These are phyloP conservation scores for Trichaptum fuscoviolaceum DNA, from an alignment of 768 basidiomycete genomes.

Conservation along the genomic window DNA sequence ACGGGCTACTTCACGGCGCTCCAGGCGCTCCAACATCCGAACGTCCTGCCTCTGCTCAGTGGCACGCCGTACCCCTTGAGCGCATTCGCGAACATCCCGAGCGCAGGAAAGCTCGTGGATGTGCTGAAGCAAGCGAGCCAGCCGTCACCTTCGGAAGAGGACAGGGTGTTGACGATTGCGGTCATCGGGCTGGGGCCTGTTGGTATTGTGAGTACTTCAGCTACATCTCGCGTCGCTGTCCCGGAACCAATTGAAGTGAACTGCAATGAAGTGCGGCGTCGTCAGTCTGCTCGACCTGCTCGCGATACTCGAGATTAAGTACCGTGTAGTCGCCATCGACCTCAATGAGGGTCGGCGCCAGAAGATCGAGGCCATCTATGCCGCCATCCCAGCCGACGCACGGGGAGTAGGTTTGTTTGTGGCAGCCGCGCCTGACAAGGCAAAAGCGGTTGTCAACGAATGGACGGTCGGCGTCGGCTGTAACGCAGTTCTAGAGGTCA, in stretches of 20 bases:
- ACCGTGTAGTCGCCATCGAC: slow-evolving; percentile 61
- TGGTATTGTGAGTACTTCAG: slow-evolving; percentile 49
- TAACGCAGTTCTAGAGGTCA: slow-evolving; percentile 63
- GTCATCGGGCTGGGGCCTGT: slow-evolving; percentile 79
- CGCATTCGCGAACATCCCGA: not conserved
- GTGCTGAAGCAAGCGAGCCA: not conserved
- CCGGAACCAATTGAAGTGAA: not conserved
- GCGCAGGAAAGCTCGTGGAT: not conserved
- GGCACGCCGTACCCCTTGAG: slow-evolving; percentile 53
- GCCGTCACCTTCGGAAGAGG: slow-evolving; percentile 26
- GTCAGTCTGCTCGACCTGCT: slow-evolving; percentile 62
- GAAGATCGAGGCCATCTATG: slow-evolving; percentile 56
- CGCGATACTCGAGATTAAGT: slow-evolving; percentile 37
- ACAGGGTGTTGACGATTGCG: slow-evolving; percentile 54
- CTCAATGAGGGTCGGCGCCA: slow-evolving; percentile 48
- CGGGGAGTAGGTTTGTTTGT: slow-evolving; percentile 45
- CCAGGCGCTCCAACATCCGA: slow-evolving; percentile 70
- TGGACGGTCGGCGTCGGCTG: slow-evolving; percentile 60
- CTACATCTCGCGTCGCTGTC: not conserved
- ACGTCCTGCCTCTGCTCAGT: slow-evolving; percentile 56
- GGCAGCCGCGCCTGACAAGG: slow-evolving; percentile 46
- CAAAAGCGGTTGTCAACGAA: slow-evolving; percentile 39
- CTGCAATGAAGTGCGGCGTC: slow-evolving; percentile 42
- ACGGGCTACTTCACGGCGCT: slow-evolving; percentile 74
- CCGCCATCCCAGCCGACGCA: slow-evolving; percentile 39